Evolutionary conservation across 208 protist species (phyloP), one percentile per base, ranked within the genome.

Genomic region (Acanthamoeba healyi): DNA sequence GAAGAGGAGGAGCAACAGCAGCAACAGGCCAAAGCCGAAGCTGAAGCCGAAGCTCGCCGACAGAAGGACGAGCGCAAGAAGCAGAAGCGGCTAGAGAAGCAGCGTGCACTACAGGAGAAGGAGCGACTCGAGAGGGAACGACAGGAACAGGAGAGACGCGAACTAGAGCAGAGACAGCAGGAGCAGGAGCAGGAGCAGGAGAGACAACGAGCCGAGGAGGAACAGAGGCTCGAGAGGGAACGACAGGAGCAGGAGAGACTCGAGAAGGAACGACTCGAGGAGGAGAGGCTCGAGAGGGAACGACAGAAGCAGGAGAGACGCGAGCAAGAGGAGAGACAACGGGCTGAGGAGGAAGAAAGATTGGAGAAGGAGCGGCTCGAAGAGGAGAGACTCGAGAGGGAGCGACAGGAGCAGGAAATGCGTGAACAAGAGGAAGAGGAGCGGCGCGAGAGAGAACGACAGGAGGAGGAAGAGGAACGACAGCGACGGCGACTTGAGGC

Each of bases 311-410:
- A 56, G 15, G 49, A 56, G 14, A 56, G 49, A n/a, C n/a, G n/a
- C n/a, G n/a, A n/a, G n/a, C n/a, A n/a, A n/a, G n/a, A n/a, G n/a
- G n/a, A n/a, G n/a, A 12, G 12, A 22, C 12, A 36, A 46, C 36
- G 94, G 77, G 10, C 26, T 26, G 29, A 79, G 12, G 29, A 79
- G 34, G 67, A 79, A 34, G 67, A 79, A 79, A 79, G 26, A 34
- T n/a, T n/a, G n/a, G n/a, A n/a, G n/a, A n/a, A 72, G 34, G 40
- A 81, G 70, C 5, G 14, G 3, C 17, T 5, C 17, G 92, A 81
- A 94, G 56, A 26, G 77, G 49, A 61, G 49, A 19, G 40, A 38
- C 15, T 14, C 14, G 46, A 36, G n/a, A 22, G 9, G 46, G 46
- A 56, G 12, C 26, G 22, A 32, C 0, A 84, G 74, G 24, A 56